Percentiles rank a stretch among this genome's conserved stretches.
Evolutionary conservation across 129 eudicot species (phyloP).

Genomic region (Apium graveolens): DNA sequence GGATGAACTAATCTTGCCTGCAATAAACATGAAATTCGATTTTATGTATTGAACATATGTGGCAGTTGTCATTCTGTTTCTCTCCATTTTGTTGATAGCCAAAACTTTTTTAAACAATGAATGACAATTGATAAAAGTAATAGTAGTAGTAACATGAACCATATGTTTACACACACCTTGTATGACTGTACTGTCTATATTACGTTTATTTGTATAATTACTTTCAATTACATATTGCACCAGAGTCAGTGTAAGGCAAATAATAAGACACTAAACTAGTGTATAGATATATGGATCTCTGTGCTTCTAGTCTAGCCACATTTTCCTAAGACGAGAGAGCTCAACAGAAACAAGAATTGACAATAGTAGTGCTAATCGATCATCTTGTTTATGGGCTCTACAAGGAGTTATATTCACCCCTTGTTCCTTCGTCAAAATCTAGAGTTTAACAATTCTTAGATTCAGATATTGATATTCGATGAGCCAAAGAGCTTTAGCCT

Average conservation of each 20-base stretch:
- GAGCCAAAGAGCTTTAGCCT: background rate
- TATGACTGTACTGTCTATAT: background rate
- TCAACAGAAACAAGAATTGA: background rate
- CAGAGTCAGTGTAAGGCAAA: background rate
- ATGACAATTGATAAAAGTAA: background rate
- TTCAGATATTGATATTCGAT: background rate
- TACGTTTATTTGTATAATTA: background rate
- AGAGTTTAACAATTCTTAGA: background rate
- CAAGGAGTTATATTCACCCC: background rate
- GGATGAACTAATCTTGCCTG: constrained; percentile 52
- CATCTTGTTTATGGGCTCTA: background rate
- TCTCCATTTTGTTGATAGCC: background rate
- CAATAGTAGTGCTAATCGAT: background rate
- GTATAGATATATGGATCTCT: background rate
- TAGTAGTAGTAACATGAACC: background rate
- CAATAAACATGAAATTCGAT: background rate
- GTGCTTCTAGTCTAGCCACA: background rate
- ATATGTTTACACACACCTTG: background rate
- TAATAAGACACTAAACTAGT: background rate
- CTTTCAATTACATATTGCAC: background rate
- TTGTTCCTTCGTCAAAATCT: background rate
- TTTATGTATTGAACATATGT: background rate
- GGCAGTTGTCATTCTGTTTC: background rate
- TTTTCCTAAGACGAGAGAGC: background rate
- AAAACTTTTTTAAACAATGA: background rate